These are phyloP conservation scores for Boletus speciosus DNA, from an alignment of 768 basidiomycete genomes.

Conservation along the genomic window DNA sequence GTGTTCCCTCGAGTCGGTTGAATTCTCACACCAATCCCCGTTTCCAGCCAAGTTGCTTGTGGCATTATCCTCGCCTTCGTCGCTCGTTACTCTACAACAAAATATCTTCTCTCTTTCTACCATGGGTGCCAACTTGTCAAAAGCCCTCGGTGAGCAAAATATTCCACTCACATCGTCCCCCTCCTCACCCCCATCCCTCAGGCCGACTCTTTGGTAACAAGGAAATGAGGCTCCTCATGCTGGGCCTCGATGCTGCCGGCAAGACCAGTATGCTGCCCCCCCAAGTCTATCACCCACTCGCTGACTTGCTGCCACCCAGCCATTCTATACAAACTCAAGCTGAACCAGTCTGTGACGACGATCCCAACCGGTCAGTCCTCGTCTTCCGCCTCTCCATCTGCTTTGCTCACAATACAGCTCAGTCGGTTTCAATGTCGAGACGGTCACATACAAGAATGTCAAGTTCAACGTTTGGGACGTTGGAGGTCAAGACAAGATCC, in stretches of 20 bases:
- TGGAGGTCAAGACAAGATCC: constrained; percentile 99
- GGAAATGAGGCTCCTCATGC: constrained; percentile 97
- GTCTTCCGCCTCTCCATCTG: not conserved
- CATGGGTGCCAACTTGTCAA: constrained; percentile 88
- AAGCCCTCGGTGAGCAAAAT: constrained; percentile 60
- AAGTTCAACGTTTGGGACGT: constrained; percentile 97
- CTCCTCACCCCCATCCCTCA: constrained; percentile 30
- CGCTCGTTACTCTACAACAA: constrained; percentile 57
- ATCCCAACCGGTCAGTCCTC: constrained; percentile 79
- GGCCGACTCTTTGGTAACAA: constrained; percentile 97
- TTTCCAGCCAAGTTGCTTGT: constrained; percentile 16
- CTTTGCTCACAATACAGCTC: constrained; percentile 3
- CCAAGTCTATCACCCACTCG: not conserved
- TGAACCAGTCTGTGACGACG: constrained; percentile 98
- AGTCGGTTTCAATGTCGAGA: constrained; percentile 99
- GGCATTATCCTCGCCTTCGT: constrained; percentile 39
- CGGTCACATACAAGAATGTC: constrained; percentile 98
- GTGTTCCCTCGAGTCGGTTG: constrained; percentile 13
- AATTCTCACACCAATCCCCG: constrained; percentile 21
- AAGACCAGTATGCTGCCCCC: constrained; percentile 80
- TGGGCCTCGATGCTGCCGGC: constrained; percentile 95
- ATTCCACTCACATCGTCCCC: accelerated
- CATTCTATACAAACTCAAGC: constrained; percentile 97
- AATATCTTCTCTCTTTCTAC: constrained; percentile 17
- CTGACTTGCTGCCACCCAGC: constrained; percentile 46